A percentile compares a stretch with the other conserved stretches of the same genome.
These are phyloP conservation scores for Plasmodium billcollinsi DNA, from an alignment of 169 alveolate genomes.

Conservation along the genomic window DNA sequence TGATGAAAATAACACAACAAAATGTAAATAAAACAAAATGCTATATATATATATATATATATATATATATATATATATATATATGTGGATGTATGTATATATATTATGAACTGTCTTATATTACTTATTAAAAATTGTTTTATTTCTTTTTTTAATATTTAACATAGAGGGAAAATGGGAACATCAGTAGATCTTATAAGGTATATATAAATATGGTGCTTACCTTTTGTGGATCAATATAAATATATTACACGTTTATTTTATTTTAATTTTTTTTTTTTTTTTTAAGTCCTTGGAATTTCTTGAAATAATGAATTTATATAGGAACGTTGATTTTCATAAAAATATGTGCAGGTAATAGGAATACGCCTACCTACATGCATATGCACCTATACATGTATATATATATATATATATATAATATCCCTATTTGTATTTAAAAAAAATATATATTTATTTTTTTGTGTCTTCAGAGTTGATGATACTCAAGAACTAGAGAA, in stretches of 20 bases:
- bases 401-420: too few species aligned
- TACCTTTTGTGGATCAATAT: too few species aligned
- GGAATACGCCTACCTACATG: neutral
- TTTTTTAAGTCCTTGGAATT: slow-evolving; percentile 70
- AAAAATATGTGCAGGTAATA: slow-evolving; percentile 76
- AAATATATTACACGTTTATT: neutral
- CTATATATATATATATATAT: too few species aligned
- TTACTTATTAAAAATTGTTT: neutral
- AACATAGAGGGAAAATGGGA: slow-evolving; percentile 69
- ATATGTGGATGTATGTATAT: too few species aligned
- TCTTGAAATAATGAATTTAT: slow-evolving; percentile 61
- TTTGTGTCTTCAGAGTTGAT: slow-evolving; percentile 33
- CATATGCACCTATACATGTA: too few species aligned
- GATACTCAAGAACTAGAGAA: slow-evolving; percentile 61
- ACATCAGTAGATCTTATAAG: slow-evolving; percentile 75
- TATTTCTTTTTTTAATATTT: neutral
- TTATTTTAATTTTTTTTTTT: neutral
- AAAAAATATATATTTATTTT: neutral
- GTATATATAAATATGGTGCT: slow-evolving; percentile 18
- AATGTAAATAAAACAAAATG: slow-evolving; percentile 40
- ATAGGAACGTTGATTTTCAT: slow-evolving; percentile 68
- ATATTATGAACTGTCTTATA: too few species aligned
- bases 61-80: too few species aligned
- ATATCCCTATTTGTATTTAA: too few species aligned
- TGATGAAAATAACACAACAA: slow-evolving; percentile 74